These are phyloP conservation scores for Staphylotrichum longicolle DNA, from an alignment of 495 filamentous ascomycete genomes.

Conservation along the genomic window DNA sequence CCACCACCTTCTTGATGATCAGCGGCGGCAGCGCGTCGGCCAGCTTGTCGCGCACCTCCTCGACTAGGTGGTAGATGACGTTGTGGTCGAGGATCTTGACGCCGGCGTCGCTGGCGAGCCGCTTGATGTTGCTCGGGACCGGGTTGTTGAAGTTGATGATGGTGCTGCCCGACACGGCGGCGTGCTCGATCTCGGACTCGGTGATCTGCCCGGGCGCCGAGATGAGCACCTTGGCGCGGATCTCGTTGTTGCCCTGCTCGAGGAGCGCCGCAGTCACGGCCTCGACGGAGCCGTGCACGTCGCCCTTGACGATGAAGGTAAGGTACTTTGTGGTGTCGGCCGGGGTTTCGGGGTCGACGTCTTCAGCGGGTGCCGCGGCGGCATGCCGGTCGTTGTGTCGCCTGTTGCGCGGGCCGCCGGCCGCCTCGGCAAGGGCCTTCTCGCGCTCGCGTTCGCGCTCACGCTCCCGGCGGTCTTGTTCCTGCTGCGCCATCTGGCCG, in stretches of 20 bases:
- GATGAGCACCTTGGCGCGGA: constrained; percentile 72
- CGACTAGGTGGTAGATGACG: constrained; percentile 87
- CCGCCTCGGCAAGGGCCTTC: constrained; percentile 27
- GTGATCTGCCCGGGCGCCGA: constrained; percentile 72
- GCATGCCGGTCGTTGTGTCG: background rate
- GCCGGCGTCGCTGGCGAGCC: constrained; percentile 63
- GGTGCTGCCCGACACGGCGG: constrained; percentile 63
- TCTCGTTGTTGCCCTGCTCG: constrained; percentile 77
- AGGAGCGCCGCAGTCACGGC: constrained; percentile 74
- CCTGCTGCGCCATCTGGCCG: constrained; percentile 32
- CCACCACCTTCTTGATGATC: constrained; percentile 65
- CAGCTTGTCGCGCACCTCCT: constrained; percentile 71
- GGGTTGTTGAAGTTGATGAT: constrained; percentile 85
- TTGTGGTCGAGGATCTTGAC: constrained; percentile 82
- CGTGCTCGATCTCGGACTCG: constrained; percentile 88
- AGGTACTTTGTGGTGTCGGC: constrained; percentile 63
- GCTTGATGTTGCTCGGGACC: constrained; percentile 64
- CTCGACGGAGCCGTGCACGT: constrained; percentile 90
- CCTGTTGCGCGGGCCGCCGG: background rate
- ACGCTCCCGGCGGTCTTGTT: constrained; percentile 47
- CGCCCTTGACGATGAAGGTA: constrained; percentile 84
- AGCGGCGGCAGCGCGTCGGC: constrained; percentile 63
- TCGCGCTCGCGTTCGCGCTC: constrained; percentile 13
- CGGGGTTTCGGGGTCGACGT: constrained; percentile 22
- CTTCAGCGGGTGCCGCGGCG: background rate